phyloP scores from a whole-genome alignment of 768 basidiomycete genomes.

The Tubosaeta sp. region DNA sequence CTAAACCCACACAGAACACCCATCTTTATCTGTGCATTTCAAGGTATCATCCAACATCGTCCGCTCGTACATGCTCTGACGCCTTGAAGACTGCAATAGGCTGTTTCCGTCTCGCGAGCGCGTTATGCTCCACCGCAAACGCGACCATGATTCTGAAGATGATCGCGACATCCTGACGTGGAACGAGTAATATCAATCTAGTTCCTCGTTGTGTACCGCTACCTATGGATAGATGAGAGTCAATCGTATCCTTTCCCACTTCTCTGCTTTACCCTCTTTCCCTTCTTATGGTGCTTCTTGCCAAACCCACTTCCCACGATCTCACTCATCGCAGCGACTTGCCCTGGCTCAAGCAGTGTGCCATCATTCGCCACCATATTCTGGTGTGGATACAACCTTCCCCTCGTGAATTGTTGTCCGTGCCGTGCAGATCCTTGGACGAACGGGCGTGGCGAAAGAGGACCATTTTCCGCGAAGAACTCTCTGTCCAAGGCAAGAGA shows the following conservation, averaged over 20 bases:
- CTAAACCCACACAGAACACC: constrained; percentile 50
- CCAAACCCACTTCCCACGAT: constrained; percentile 37
- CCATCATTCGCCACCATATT: constrained; percentile 77
- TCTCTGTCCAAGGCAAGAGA: constrained; percentile 70
- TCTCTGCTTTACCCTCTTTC: constrained; percentile 79
- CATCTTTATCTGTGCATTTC: constrained; percentile 72
- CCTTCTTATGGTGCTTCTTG: constrained; percentile 86
- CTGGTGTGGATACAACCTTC: constrained; percentile 78
- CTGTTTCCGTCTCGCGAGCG: constrained; percentile 69
- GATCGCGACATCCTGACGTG: too few relatives aligned
- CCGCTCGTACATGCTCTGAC: not conserved
- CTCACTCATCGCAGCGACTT: constrained; percentile 41
- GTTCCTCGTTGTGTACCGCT: not conserved
- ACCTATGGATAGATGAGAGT: constrained; percentile 1
- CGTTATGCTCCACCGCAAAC: constrained; percentile 37
- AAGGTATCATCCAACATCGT: constrained; percentile 35
- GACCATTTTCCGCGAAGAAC: constrained; percentile 67
- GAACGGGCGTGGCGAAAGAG: constrained; percentile 56
- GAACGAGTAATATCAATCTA: not conserved
- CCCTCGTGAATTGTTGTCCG: constrained; percentile 59
- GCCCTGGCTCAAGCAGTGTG: constrained; percentile 45
- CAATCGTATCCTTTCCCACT: constrained; percentile 92
- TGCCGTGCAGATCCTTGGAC: constrained; percentile 56
- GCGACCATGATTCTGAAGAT: too few relatives aligned
- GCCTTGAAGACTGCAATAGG: constrained; percentile 54